phyloP scores from a whole-genome alignment of 345 rosid species.

The Moricandia moricandioides region DNA sequence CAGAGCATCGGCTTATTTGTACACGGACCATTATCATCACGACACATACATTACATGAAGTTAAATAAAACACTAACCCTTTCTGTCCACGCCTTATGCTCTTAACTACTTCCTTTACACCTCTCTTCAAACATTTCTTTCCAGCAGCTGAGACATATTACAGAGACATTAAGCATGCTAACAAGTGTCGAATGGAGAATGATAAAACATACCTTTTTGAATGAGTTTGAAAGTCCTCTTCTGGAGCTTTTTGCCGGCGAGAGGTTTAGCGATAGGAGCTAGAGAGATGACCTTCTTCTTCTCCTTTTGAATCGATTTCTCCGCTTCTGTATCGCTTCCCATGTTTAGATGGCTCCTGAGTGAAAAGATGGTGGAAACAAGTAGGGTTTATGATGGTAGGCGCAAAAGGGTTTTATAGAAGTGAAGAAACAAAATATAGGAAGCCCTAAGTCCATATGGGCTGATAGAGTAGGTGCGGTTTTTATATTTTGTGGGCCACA shows the following conservation, averaged over 20 bases:
- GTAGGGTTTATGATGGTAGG: constrained; percentile 25
- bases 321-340: too few relatives aligned
- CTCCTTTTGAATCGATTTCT: too few relatives aligned
- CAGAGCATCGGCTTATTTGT: constrained; percentile 59
- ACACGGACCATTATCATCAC: neutral
- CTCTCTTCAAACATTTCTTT: constrained; percentile 90
- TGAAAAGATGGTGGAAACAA: constrained; percentile 12
- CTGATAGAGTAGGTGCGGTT: neutral
- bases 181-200: too few relatives aligned
- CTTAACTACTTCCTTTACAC: constrained; percentile 96
- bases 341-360: neutral
- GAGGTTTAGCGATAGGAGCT: constrained; percentile 90
- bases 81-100: constrained; percentile 86
- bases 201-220: constrained; percentile 53
- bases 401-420: constrained; percentile 6
- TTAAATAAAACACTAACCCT: constrained; percentile 48
- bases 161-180: neutral
- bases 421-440: neutral
- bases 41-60: neutral
- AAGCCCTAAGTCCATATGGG: constrained; percentile 17
- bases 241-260: constrained; percentile 87
- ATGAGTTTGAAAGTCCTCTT: constrained; percentile 89
- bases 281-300: too few relatives aligned
- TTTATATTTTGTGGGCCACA: neutral
- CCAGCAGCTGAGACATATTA: constrained; percentile 59